Percentiles rank a stretch among this genome's conserved stretches.
phyloP scores from a whole-genome alignment of 2,329 filamentous ascomycete species.

The Cladosporium halotolerans region DNA sequence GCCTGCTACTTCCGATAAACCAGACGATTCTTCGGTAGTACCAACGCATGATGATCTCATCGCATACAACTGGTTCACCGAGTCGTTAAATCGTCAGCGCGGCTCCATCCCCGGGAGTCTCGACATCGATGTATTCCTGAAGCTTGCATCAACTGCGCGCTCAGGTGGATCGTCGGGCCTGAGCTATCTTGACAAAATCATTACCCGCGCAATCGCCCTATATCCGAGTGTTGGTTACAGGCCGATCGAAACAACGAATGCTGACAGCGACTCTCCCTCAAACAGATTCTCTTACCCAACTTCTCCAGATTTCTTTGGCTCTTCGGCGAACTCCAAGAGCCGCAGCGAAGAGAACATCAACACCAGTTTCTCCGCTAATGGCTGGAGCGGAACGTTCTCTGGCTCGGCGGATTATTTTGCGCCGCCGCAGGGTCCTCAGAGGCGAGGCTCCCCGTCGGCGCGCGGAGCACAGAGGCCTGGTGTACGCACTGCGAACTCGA shows the following conservation, averaged over 20 bases:
- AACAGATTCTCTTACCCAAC: slow-evolving; percentile 29
- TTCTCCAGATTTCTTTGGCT: slow-evolving; percentile 20
- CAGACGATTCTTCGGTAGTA: too few relatives aligned
- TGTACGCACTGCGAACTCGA: slow-evolving; percentile 2
- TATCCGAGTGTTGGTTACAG: slow-evolving; percentile 1
- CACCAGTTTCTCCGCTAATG: slow-evolving; percentile 42
- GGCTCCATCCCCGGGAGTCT: slow-evolving; percentile 14
- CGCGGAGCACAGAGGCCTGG: slow-evolving; percentile 4
- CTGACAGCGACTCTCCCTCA: slow-evolving; percentile 18
- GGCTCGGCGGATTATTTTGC: slow-evolving; percentile 40
- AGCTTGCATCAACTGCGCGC: slow-evolving; percentile 19
- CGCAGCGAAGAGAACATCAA: slow-evolving; percentile 45
- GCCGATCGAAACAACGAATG: slow-evolving; percentile 1
- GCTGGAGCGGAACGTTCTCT: slow-evolving; percentile 42
- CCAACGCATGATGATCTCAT: neutral
- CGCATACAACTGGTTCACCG: slow-evolving; percentile 3
- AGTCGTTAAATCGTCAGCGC: slow-evolving; percentile 1
- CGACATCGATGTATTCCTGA: slow-evolving; percentile 23
- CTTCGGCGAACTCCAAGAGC: slow-evolving; percentile 31
- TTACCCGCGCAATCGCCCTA: neutral
- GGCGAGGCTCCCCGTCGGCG: slow-evolving; percentile 3
- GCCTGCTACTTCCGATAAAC: too few relatives aligned
- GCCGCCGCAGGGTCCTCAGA: slow-evolving; percentile 12
- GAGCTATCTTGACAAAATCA: neutral
- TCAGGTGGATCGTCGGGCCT: slow-evolving; percentile 4